phyloP scores from a whole-genome alignment of 495 filamentous ascomycete genomes.

The Lophiostoma macrostomum region DNA sequence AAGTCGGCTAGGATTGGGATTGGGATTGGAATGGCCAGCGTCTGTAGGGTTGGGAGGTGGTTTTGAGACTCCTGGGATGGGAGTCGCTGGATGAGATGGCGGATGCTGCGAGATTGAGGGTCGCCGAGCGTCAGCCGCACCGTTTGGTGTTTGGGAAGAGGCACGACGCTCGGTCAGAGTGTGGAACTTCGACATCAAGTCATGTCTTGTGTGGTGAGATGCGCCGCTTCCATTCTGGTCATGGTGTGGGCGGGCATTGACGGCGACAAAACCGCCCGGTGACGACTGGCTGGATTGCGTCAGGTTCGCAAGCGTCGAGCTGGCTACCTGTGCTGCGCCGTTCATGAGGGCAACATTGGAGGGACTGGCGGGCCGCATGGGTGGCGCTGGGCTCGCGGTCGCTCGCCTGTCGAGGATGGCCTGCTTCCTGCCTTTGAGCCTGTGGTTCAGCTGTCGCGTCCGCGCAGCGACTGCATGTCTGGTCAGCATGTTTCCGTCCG shows the following conservation, averaged over 20 bases:
- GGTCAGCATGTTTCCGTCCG: not conserved
- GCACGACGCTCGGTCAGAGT: constrained; percentile 50
- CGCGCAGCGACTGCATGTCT: constrained; percentile 61
- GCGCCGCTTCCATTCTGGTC: constrained; percentile 32
- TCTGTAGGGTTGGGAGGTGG: constrained; percentile 8
- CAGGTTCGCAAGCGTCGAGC: constrained; percentile 15
- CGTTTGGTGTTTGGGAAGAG: constrained; percentile 17
- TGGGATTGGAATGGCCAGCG: not conserved
- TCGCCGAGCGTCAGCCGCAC: constrained; percentile 8
- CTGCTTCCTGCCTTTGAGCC: constrained; percentile 68
- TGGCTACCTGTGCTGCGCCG: constrained; percentile 24
- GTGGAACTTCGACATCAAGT: constrained; percentile 51
- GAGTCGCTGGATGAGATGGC: constrained; percentile 12
- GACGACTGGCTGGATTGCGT: constrained; percentile 43
- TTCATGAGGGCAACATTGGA: constrained; percentile 39
- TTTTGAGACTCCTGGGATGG: not conserved
- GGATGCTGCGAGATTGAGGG: constrained; percentile 8
- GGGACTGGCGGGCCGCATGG: constrained; percentile 39
- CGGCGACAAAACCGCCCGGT: constrained; percentile 56
- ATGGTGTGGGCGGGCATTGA: constrained; percentile 48
- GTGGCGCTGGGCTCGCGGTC: constrained; percentile 29
- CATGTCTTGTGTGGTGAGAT: constrained; percentile 31
- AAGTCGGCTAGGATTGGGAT: too few relatives aligned
- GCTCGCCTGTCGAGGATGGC: constrained; percentile 60
- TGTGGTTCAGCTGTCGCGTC: constrained; percentile 78